Evolutionary conservation across 352 stramenopile genomes (phyloP).

Genomic region (Phytophthora cryptogea): DNA sequence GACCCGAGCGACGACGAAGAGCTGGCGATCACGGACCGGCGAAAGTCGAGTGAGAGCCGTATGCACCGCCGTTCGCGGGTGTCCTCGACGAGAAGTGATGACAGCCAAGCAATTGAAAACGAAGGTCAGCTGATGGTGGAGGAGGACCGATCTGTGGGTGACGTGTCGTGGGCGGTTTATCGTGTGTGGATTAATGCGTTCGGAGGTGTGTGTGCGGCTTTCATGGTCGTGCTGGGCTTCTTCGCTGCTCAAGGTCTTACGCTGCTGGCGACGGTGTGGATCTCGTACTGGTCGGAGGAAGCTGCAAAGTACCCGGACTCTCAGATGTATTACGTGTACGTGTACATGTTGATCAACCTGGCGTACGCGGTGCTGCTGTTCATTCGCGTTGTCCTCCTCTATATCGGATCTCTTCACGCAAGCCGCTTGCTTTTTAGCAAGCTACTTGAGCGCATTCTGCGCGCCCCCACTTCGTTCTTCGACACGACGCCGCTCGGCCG

Average conservation of each 20-base stretch:
- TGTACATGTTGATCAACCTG: constrained; percentile 83
- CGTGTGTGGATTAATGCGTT: constrained; percentile 69
- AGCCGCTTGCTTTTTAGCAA: constrained; percentile 63
- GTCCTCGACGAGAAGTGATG: constrained; percentile 61
- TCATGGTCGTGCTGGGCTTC: constrained; percentile 61
- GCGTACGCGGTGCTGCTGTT: constrained; percentile 63
- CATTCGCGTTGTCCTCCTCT: constrained; percentile 62
- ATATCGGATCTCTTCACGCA: constrained; percentile 63
- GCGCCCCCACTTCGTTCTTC: constrained; percentile 54
- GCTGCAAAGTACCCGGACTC: constrained; percentile 51
- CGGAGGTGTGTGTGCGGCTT: constrained; percentile 50
- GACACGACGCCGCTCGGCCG: constrained; percentile 69
- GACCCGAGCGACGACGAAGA: constrained; percentile 45
- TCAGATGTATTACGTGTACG: constrained; percentile 80
- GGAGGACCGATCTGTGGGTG: constrained; percentile 74
- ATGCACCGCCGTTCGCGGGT: constrained; percentile 49
- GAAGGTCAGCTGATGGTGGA: constrained; percentile 63
- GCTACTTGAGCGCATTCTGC: constrained; percentile 65
- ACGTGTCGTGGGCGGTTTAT: constrained; percentile 74
- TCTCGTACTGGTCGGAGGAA: constrained; percentile 94
- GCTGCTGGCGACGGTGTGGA: constrained; percentile 82
- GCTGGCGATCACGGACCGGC: constrained; percentile 19
- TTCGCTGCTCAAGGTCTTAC: constrained; percentile 53
- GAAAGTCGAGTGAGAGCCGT: constrained; percentile 31
- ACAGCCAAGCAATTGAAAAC: constrained; percentile 40